Evolutionary conservation across 345 rosid species (phyloP), one percentile per base, ranked within the genome.

Genomic region (Salix purpurea): DNA sequence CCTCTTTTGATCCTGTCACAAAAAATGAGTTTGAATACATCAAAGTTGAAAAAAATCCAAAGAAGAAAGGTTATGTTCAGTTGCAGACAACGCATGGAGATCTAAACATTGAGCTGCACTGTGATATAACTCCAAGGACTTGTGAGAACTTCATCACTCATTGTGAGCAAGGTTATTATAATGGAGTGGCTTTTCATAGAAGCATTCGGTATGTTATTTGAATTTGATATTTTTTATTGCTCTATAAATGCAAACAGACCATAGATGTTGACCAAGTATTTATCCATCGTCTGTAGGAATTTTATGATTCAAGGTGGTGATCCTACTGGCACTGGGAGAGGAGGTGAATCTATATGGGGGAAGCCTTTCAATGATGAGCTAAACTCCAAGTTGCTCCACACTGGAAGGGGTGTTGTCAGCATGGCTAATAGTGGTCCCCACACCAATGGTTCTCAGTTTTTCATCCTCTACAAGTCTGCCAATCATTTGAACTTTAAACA

Each of bases 301-400:
- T 96, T 93, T 82, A 96, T 92, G 97, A 92, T 96, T 82, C 99
- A 96, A 89, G 98, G 98, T 28, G 97, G 99, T 65, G 98, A 96
- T 84, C 99, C 99, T 68, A 94, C 94, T 71, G 94, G 98, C 39
- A 93, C 95, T 50, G 97, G 97, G 80, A 86, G 48, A 77, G 97
- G 98, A 76, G 98, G 98, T 18, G 90, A 96, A 85, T 93, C 98
- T 8, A 94, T 93, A 67, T 92, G 99, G 98, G 98, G 97, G 50
- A 92, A 92, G 84, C 95, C 97, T 79, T 96, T 92, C 87, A 92
- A 94, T 81, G 99, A 92, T 76, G 99, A 96, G 78, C 69, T 86
- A 21, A 92, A 96, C 87, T 91, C 98, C 48, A 96, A 96, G 86
- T 85, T 91, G 82, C 88, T 93, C 80, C 98, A 93, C 82, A 83